phyloP scores from a whole-genome alignment of 495 filamentous ascomycete species.

The Penicillium cinerascens region DNA sequence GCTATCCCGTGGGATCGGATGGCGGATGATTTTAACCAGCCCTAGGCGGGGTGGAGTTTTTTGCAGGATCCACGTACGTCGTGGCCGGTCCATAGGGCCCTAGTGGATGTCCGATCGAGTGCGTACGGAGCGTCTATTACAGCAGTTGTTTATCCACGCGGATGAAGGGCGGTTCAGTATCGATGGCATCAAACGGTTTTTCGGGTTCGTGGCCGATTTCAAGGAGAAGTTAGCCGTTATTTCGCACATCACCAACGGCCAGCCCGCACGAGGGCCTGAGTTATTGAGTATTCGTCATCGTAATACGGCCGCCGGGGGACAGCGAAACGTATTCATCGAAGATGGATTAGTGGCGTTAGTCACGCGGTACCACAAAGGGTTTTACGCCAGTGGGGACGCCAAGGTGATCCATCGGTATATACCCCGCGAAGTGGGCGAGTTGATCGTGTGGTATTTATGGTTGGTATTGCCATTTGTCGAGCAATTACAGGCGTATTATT shows the following conservation, averaged over 20 bases:
- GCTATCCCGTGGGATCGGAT: conserved; percentile 5
- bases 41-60: conserved; percentile 15
- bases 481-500: too few species aligned
- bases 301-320: conserved; percentile 8
- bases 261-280: conserved; percentile 25
- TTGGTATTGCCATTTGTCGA: too few species aligned
- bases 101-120: conserved; percentile 7
- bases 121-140: background rate
- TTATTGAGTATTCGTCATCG: conserved; percentile 20
- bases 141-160: conserved; percentile 1
- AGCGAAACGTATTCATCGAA: conserved; percentile 16
- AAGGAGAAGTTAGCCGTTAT: conserved; percentile 21
- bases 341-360: conserved; percentile 3
- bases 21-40: conserved; percentile 2
- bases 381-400: conserved; percentile 3
- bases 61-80: conserved; percentile 5
- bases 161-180: background rate
- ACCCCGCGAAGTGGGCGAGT: too few species aligned
- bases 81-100: conserved; percentile 1
- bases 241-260: conserved; percentile 20
- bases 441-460: too few species aligned
- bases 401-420: conserved; percentile 14
- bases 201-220: conserved; percentile 7
- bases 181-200: background rate
- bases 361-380: conserved; percentile 14